A percentile compares a stretch with the other conserved stretches of the same genome.
Conservation (phyloP, 2,329 filamentous ascomycete genomes). For the Harringtonia aguacate region DNA sequence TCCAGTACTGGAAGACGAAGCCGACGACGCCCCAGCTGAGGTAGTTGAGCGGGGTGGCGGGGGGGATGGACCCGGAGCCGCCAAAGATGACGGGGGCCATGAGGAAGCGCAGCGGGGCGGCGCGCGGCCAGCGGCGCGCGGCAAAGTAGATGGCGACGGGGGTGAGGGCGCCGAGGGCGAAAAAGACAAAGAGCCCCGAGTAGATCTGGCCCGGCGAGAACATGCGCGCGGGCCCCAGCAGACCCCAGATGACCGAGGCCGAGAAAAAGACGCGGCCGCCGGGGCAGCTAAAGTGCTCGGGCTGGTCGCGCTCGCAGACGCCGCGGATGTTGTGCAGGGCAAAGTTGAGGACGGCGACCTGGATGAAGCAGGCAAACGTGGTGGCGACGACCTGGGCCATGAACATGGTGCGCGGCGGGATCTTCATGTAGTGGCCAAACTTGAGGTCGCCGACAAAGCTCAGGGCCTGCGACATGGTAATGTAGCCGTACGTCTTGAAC, state of each 20-base stretch:
- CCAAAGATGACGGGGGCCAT: constrained; percentile 56
- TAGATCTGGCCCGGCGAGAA: constrained; percentile 55
- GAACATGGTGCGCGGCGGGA: constrained; percentile 57
- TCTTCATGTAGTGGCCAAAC: constrained; percentile 65
- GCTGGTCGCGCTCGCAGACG: constrained; percentile 48
- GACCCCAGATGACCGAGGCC: constrained; percentile 58
- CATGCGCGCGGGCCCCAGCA: constrained; percentile 52
- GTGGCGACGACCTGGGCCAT: constrained; percentile 55
- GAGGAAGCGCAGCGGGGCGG: constrained; percentile 37
- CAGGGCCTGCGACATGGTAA: constrained; percentile 54
- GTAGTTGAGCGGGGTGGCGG: constrained; percentile 64
- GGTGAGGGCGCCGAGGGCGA: constrained; percentile 41
- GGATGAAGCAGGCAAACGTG: constrained; percentile 55
- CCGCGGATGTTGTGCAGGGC: constrained; percentile 49
- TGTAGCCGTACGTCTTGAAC: constrained; percentile 54
- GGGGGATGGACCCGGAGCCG: constrained; percentile 46
- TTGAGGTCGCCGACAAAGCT: constrained; percentile 57
- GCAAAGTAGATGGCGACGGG: constrained; percentile 41
- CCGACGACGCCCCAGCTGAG: constrained; percentile 64
- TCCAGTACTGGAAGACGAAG: constrained; percentile 57
- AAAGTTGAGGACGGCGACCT: constrained; percentile 53
- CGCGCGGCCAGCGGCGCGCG: constrained; percentile 38
- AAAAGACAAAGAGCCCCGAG: constrained; percentile 48
- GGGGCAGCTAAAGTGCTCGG: constrained; percentile 51
- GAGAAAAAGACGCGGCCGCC: constrained; percentile 53